Base-by-base conservation (phyloP, 441 rosid species). In the Erysimum cheiri region DNA sequence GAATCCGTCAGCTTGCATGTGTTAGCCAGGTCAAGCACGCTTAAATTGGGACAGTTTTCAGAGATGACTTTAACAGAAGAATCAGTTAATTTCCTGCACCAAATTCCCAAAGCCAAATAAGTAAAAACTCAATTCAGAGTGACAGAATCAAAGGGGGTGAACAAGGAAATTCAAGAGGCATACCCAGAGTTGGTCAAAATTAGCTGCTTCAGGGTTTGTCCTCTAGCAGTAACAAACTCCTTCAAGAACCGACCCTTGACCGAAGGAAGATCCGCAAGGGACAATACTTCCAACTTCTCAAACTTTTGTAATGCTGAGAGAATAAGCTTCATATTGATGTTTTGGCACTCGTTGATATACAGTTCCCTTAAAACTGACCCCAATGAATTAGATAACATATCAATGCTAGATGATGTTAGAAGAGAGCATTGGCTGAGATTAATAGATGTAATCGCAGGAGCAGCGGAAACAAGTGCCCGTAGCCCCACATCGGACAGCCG, bases 351-450 rank as follows among this genome's bases (percentile, higher is more conserved):
- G 75, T 87, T 75, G 57, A 94, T 82, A 67, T 84, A 87, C 69
- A 94, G 62, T 80, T 94, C 99, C 75, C 53, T 82, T 60, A 92
- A 74, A 78, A 78, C 79, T 13, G 89, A 83, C 29, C 93, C 93
- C 77, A 90, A 46, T 8, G 80, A 78, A 70, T 82, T 62, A 26
- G 93, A 85, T 63, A 94, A 58, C 70, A 81, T 79, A 56, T 77
- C 80, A 67, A 92, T 78, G 73, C 96, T 71, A 48, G 85, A 50
- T 9, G 85, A 58, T 31, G 96, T 85, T 61, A 94, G 81, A 73
- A 90, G 90, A 43, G 97, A 94, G 75, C 97, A 94, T 63, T 86
- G 91, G 67, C 87, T 87, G 37, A 94, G 90, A 79, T 94, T 90
- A 60, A 90, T 74, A 41, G 88, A 90, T 72, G 74, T 77, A 69